Conservation (phyloP, 2,329 filamentous ascomycete species). For the Tolypocladium ovalisporum region DNA sequence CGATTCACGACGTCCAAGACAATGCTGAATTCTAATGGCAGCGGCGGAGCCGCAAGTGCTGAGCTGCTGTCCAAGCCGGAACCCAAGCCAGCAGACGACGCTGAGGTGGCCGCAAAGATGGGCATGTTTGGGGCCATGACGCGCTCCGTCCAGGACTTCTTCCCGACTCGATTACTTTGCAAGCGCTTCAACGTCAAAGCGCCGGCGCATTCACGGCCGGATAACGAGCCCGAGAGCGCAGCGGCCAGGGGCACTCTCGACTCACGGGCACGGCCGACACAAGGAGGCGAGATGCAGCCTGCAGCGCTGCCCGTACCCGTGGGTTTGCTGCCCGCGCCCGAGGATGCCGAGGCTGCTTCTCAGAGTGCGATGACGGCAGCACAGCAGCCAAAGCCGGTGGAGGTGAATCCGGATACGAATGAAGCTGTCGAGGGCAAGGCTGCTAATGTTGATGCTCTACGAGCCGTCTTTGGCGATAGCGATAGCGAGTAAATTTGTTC, state of each 20-base stretch:
- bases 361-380: not conserved
- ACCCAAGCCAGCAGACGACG: constrained; percentile 47
- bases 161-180: constrained; percentile 75
- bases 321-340: not conserved
- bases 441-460: constrained; percentile 74
- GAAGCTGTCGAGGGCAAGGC: constrained; percentile 53
- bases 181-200: constrained; percentile 87
- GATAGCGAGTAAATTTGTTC: constrained; percentile 46
- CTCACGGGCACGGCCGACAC: not conserved
- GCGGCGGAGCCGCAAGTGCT: constrained; percentile 4
- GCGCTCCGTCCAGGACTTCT: constrained; percentile 58
- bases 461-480: constrained; percentile 86
- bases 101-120: constrained; percentile 74
- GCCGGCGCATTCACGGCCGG: constrained; percentile 54
- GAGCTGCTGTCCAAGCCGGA: constrained; percentile 19
- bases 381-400: constrained; percentile 3
- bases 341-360: not conserved
- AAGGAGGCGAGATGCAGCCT: not conserved
- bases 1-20: constrained; percentile 71
- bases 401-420: constrained; percentile 64
- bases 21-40: constrained; percentile 15
- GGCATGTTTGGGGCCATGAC: constrained; percentile 94
- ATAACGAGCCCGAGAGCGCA: constrained; percentile 24
- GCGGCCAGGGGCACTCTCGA: not conserved
- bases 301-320: not conserved